A percentile compares a stretch with the other conserved stretches of the same genome.
Evolutionary conservation across 2,329 filamentous ascomycete species (phyloP).

Genomic region (Fusarium robinianum): DNA sequence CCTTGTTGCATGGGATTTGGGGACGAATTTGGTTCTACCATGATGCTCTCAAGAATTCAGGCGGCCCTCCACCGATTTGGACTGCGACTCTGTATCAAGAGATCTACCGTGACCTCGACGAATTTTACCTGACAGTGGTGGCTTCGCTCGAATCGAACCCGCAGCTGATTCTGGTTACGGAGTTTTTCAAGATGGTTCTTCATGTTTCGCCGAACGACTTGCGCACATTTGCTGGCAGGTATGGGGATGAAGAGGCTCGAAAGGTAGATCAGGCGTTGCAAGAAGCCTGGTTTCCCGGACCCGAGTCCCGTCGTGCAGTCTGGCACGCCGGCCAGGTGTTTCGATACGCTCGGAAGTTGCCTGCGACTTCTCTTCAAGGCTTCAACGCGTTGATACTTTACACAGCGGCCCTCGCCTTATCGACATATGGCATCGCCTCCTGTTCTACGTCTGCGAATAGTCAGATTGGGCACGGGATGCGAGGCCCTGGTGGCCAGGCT

Average conservation of each 20-base stretch:
- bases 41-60: slow-evolving; percentile 21
- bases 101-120: slow-evolving; percentile 25
- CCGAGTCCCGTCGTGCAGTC: slow-evolving; percentile 29
- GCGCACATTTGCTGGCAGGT: too few species aligned
- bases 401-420: slow-evolving; percentile 29
- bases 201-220: slow-evolving; percentile 33
- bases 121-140: slow-evolving; percentile 23
- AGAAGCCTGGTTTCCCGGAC: slow-evolving; percentile 18
- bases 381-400: slow-evolving; percentile 34
- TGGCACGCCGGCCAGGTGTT: slow-evolving; percentile 36
- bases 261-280: slow-evolving; percentile 25
- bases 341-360: slow-evolving; percentile 25
- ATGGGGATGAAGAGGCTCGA: too few species aligned
- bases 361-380: slow-evolving; percentile 24
- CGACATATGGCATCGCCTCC: slow-evolving; percentile 28
- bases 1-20: slow-evolving; percentile 31
- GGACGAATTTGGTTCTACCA: slow-evolving; percentile 34
- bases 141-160: slow-evolving; percentile 6
- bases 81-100: slow-evolving; percentile 28
- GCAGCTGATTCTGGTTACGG: slow-evolving; percentile 28
- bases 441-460: slow-evolving; percentile 9
- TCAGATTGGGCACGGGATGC: slow-evolving; percentile 8
- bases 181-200: slow-evolving; percentile 35
- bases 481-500: background rate
- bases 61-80: slow-evolving; percentile 23